Base-by-base conservation (phyloP, 208 protist genomes). In the Leishmania lainsoni region DNA sequence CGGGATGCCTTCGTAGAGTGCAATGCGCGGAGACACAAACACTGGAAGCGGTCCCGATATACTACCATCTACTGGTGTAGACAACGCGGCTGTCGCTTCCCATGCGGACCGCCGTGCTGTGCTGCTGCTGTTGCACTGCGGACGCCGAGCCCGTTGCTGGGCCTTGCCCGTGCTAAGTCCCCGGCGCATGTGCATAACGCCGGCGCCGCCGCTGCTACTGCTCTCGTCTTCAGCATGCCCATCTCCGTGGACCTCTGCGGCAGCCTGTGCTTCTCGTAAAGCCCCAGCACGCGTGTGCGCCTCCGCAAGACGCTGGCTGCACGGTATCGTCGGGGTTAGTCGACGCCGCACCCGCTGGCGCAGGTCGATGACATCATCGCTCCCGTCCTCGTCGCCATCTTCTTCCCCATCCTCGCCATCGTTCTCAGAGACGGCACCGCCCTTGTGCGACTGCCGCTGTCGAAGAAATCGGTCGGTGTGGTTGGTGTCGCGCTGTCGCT, bases 281-380 rank as follows among this genome's bases (percentile, higher is more conserved):
- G 87, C 86, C 26, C 74, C 74, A 2, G 89, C 92, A 12, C 92
- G 87, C 42, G 75, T 82, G 10, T 86, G 81, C 9, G 92, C 91
- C 51, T 86, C 84, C 2, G 61, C 81, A 2, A 96, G 74, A 26
- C 92, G 87, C 78, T 84, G 78, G 39, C 81, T 81, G 35, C 88
- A 81, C 32, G 92, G 85, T 72, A 96, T 96, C 16, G 89, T 92
- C 22, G 92, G 83, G 42, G 82, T 39, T 16, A 86, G 83, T 3
- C 92, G 85, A 20, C 86, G 84, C 22, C 90, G 89, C 29, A 91
- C 74, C 10, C 73, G 61, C 22, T 76, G 77, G 6, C 84, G 86
- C 45, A 88, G 69, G 45, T 85, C 86, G 26, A 81, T 65, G 35
- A 16, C 20, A 45, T 59, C 29, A 45, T 49, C 74, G 76, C 72